Evolutionary conservation across 2,329 filamentous ascomycete genomes (phyloP).

Genomic region (Calonectria pteridis): DNA sequence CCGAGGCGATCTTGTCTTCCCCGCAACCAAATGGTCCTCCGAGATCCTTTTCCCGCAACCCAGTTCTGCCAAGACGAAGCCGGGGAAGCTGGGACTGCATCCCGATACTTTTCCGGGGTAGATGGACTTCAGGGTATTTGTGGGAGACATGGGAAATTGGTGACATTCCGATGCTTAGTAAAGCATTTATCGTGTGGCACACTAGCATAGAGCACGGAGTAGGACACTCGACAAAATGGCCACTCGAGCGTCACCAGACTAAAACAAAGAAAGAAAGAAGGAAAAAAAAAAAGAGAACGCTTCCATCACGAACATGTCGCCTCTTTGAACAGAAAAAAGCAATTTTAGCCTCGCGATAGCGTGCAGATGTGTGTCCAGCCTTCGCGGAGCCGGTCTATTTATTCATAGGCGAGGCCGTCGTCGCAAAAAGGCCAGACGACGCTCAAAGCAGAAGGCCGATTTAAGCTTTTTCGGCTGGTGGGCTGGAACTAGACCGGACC

Average conservation of each 20-base stretch:
- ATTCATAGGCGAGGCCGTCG: background rate
- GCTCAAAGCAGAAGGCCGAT: background rate
- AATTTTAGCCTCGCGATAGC: background rate
- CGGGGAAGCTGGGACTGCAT: background rate
- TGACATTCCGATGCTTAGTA: background rate
- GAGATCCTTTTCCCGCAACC: background rate
- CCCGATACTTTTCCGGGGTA: background rate
- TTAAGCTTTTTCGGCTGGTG: background rate
- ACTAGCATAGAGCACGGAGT: background rate
- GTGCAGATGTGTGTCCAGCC: background rate
- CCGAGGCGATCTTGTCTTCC: background rate
- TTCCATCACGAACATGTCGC: background rate
- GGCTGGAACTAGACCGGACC: background rate
- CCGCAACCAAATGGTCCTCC: background rate
- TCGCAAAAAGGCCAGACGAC: background rate
- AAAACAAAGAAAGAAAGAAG: background rate
- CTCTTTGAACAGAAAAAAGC: background rate
- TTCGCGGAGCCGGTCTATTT: background rate
- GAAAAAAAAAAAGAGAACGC: too few species aligned
- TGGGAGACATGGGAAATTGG: background rate
- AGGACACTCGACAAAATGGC: background rate
- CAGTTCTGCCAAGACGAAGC: background rate
- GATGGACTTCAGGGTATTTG: background rate
- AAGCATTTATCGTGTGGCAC: background rate
- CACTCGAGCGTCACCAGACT: background rate